A percentile compares a stretch with the other conserved stretches of the same genome.
Evolutionary conservation across 1,284 basidiomycete species (phyloP).

Genomic region (Fomitopsis schrenkii): DNA sequence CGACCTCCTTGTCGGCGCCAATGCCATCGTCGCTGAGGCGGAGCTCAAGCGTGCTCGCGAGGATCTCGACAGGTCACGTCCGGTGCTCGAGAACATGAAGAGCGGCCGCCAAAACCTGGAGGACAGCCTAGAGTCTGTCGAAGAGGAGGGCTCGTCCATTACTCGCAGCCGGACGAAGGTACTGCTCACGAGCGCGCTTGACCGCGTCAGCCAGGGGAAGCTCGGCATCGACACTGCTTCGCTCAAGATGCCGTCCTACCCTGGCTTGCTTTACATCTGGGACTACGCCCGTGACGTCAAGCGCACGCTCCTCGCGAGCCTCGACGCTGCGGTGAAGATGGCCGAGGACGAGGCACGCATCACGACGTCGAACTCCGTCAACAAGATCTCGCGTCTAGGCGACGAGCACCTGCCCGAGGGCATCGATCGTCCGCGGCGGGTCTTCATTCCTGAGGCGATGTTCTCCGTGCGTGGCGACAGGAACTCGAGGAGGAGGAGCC

Average conservation of each 20-base stretch:
- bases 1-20: conserved; percentile 83
- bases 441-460: conserved; percentile 97
- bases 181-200: conserved; percentile 69
- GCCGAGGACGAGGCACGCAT: conserved; percentile 85
- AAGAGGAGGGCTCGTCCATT: conserved; percentile 68
- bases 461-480: conserved; percentile 61
- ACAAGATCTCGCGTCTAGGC: conserved; percentile 66
- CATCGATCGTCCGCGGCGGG: conserved; percentile 75
- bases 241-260: conserved; percentile 76
- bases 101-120: conserved; percentile 72
- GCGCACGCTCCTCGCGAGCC: conserved; percentile 68
- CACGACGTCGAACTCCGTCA: conserved; percentile 69
- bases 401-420: conserved; percentile 79
- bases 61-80: conserved; percentile 71
- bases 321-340: conserved; percentile 79
- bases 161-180: conserved; percentile 55
- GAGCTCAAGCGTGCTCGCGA: conserved; percentile 77
- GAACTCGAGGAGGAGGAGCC: conserved; percentile 42
- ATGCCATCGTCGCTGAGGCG: conserved; percentile 78
- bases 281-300: conserved; percentile 89
- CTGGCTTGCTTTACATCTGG: conserved; percentile 85
- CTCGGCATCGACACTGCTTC: conserved; percentile 49
- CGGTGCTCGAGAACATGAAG: conserved; percentile 87
- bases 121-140: conserved; percentile 73
- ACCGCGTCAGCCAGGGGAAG: conserved; percentile 75